Evolutionary conservation across 2,329 filamentous ascomycete genomes (phyloP).

Genomic region (Colletotrichum phormii): DNA sequence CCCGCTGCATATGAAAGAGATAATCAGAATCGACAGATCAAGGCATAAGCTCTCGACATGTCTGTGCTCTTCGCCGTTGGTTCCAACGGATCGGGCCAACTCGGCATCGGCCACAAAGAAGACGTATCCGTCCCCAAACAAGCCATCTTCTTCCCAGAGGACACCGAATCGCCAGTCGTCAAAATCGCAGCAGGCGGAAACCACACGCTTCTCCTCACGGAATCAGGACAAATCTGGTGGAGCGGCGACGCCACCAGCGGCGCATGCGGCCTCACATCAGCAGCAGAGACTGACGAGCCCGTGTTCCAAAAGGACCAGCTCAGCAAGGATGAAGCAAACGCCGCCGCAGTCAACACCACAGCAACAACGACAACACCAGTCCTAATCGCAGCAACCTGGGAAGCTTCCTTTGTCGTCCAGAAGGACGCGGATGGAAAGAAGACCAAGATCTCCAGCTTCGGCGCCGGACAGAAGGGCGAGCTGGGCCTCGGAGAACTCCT

Average conservation of each 20-base stretch:
- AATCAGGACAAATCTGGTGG: slow-evolving; percentile 69
- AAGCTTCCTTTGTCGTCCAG: slow-evolving; percentile 73
- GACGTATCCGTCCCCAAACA: slow-evolving; percentile 76
- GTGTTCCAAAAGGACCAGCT: slow-evolving; percentile 55
- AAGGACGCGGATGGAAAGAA: slow-evolving; percentile 55
- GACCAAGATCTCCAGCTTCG: slow-evolving; percentile 71
- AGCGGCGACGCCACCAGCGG: slow-evolving; percentile 70
- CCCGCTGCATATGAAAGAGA: too few species aligned
- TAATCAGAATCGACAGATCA: background rate
- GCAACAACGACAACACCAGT: slow-evolving; percentile 38
- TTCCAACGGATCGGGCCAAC: slow-evolving; percentile 81
- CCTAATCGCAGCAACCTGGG: slow-evolving; percentile 81
- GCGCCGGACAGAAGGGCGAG: slow-evolving; percentile 77
- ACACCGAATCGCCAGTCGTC: slow-evolving; percentile 49
- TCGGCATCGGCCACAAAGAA: slow-evolving; percentile 77
- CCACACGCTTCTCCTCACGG: slow-evolving; percentile 81
- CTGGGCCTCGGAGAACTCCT: slow-evolving; percentile 71
- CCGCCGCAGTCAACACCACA: background rate
- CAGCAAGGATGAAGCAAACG: slow-evolving; percentile 38
- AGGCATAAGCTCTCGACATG: slow-evolving; percentile 48
- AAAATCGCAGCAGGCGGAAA: slow-evolving; percentile 78
- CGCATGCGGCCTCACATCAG: slow-evolving; percentile 60
- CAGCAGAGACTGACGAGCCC: slow-evolving; percentile 44
- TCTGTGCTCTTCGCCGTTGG: slow-evolving; percentile 75
- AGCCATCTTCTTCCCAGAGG: slow-evolving; percentile 65